phyloP scores from a whole-genome alignment of 345 rosid genomes.

The Cardamine occulta region DNA sequence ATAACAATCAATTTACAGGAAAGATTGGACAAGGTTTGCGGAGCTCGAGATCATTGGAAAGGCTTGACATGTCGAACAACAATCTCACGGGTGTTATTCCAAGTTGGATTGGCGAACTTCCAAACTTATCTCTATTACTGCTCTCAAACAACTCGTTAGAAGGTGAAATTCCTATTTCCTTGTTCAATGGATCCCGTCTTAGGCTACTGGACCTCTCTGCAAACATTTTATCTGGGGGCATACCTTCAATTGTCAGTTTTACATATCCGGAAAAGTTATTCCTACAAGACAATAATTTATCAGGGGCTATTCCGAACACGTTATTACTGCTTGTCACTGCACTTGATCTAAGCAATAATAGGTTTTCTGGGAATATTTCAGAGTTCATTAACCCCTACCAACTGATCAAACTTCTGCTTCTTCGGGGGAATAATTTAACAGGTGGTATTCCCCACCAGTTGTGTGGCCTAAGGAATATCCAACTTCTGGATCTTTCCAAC shows the following conservation, averaged over 20 bases:
- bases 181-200: rapidly evolving
- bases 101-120: neutral
- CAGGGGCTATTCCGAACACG: neutral
- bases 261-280: neutral
- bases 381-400: neutral
- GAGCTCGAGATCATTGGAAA: rapidly evolving
- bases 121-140: rapidly evolving
- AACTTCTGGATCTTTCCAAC: conserved; percentile 1
- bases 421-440: conserved; percentile 1
- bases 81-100: neutral
- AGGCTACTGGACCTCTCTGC: neutral
- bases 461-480: neutral
- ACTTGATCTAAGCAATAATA: conserved; percentile 16
- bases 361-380: neutral
- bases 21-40: neutral
- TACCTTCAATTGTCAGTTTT: neutral
- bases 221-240: neutral
- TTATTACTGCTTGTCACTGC: neutral
- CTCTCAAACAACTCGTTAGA: neutral
- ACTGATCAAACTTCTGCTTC: neutral
- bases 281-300: neutral
- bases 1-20: neutral
- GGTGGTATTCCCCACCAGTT: neutral
- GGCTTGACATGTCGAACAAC: neutral
- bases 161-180: neutral